A percentile compares a stretch with the other conserved stretches of the same genome.
phyloP scores from a whole-genome alignment of 2,329 filamentous ascomycete genomes.

The Talaromyces rugulosus region DNA sequence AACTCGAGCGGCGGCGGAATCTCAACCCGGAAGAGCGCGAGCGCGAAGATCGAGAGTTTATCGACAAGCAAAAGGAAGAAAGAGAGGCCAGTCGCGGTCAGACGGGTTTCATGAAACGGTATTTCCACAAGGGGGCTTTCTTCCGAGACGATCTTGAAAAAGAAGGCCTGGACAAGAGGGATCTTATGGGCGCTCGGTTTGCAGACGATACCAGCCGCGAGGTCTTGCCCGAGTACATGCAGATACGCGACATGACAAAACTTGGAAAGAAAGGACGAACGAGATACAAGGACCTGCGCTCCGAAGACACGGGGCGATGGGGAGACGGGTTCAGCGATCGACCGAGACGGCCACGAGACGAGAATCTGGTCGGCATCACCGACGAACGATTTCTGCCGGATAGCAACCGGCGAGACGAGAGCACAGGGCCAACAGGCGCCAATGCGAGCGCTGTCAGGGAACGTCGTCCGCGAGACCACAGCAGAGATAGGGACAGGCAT shows the following conservation, averaged over 20 bases:
- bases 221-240: slow-evolving; percentile 82
- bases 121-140: slow-evolving; percentile 95
- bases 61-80: slow-evolving; percentile 75
- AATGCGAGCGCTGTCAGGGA: slow-evolving; percentile 42
- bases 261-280: slow-evolving; percentile 87
- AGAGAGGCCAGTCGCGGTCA: slow-evolving; percentile 69
- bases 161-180: slow-evolving; percentile 71
- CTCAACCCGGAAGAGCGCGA: slow-evolving; percentile 81
- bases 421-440: slow-evolving; percentile 37
- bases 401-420: slow-evolving; percentile 24
- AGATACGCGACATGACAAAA: slow-evolving; percentile 89
- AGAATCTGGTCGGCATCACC: slow-evolving; percentile 33
- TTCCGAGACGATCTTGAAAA: slow-evolving; percentile 77
- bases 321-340: slow-evolving; percentile 40
- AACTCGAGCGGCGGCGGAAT: slow-evolving; percentile 82
- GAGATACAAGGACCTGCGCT: slow-evolving; percentile 81
- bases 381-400: slow-evolving; percentile 48
- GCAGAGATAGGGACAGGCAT: slow-evolving; percentile 34
- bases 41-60: slow-evolving; percentile 74
- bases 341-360: slow-evolving; percentile 24
- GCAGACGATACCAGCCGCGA: slow-evolving; percentile 83
- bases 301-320: slow-evolving; percentile 88
- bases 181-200: slow-evolving; percentile 81
- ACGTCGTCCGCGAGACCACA: slow-evolving; percentile 22
- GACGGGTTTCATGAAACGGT: slow-evolving; percentile 89